Evolutionary conservation across 2,329 filamentous ascomycete genomes (phyloP), one percentile per base, ranked within the genome.

Genomic region (Colletotrichum gloeosporioides): DNA sequence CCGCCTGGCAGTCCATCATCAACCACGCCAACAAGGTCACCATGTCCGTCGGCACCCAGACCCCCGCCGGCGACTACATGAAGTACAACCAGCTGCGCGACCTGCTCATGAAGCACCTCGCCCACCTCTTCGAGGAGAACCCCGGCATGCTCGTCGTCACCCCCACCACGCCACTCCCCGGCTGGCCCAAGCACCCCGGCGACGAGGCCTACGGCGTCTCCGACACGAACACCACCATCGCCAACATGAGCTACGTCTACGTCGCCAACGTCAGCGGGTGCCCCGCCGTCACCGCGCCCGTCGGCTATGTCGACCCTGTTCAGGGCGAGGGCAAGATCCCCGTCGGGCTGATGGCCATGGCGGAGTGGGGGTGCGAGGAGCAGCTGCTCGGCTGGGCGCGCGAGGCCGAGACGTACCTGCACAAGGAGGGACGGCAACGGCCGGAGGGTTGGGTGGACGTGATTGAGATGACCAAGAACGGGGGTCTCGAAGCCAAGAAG

Each of bases 161-260:
- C 3, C 96, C 96, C 0, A 96, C 95, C 2, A 91, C 92, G 5
- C 95, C 96, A 0, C 90, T 94, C 75, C 88, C 92, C 0, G 96
- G 96, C 13, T 98, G 95, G 94, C 90, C 91, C 57, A 92, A 93
- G 29, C 76, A 83, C 13, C 84, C 88, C 2, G 89, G 87, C 10
- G 93, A 94, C 55, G 87, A 92, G 18, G 86, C 86, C n/a, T 92
- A 96, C 80, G 96, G 96, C 4, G 87, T 95, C 79, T 93, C 90
- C 49, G 94, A 98, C 83, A 93, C 90, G 1, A 95, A 97, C 82
- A 88, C 86, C 77, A 93, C 92, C 18, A 87, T 98, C n/a, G 88
- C 90, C 31, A 95, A 91, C 81, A 98, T 98, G 95, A 92, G 93
- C 83, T 98, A 95, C 84, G 92, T 95, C 18, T 98, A 94, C 90